phyloP scores from a whole-genome alignment of 345 rosid genomes.

The rapeseed (Brassica napus) region Da-Ae NC_063446.1:17972001-17972500 shows the following conservation, averaged over 20 bases:
- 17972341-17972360: conserved; percentile 88
- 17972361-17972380: conserved; percentile 91
- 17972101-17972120: conserved; percentile 13
- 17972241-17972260: neutral
- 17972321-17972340: conserved; percentile 97
- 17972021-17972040: neutral
- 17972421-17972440: neutral
- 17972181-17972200: conserved; percentile 95
- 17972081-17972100: neutral
- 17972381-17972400: conserved; percentile 41
- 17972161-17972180: conserved; percentile 72
- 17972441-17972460: neutral
- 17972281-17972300: neutral
- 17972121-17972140: conserved; percentile 69
- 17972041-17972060: no score
- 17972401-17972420: neutral
- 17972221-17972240: neutral
- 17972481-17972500: neutral
- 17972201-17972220: conserved; percentile 9
- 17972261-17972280: neutral
- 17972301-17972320: conserved; percentile 30
- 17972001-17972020: neutral
- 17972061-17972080: neutral
- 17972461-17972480: neutral
- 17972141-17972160: conserved; percentile 71